phyloP scores from a whole-genome alignment of 441 rosid genomes.

The Gossypium davidsonii region DNA sequence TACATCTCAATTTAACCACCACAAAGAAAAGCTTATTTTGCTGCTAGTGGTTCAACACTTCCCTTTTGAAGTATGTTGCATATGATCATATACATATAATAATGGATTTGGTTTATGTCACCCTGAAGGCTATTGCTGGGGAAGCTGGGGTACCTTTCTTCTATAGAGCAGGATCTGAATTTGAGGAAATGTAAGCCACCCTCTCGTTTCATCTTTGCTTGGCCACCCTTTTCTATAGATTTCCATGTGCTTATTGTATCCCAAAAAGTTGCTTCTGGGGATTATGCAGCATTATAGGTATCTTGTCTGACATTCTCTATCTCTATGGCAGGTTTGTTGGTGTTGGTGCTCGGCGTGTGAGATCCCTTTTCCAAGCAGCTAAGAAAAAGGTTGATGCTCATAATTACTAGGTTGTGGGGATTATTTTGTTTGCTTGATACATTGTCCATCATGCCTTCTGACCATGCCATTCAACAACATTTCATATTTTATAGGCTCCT shows the following conservation, averaged over 20 bases:
- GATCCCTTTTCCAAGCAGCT: slow-evolving; percentile 96
- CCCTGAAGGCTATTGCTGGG: slow-evolving; percentile 90
- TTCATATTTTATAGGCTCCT: slow-evolving; percentile 58
- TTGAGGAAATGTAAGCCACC: slow-evolving; percentile 90
- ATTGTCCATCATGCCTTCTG: background rate
- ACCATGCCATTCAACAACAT: slow-evolving; percentile 2
- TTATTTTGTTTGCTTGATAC: background rate
- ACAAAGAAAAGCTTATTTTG: background rate
- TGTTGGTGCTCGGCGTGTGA: slow-evolving; percentile 95
- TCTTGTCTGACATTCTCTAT: slow-evolving; percentile 11
- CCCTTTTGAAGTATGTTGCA: background rate
- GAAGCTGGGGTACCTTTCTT: slow-evolving; percentile 99
- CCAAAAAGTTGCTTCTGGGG: background rate
- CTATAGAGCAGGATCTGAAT: slow-evolving; percentile 98
- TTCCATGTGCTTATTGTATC: background rate
- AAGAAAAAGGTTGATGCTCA: slow-evolving; percentile 68
- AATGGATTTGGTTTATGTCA: slow-evolving; percentile 19
- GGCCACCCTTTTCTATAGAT: background rate
- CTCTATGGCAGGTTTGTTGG: slow-evolving; percentile 81
- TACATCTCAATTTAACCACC: background rate
- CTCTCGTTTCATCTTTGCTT: slow-evolving; percentile 3
- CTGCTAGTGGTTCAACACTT: background rate
- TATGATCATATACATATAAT: background rate
- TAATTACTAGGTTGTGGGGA: background rate
- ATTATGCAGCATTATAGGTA: background rate